Evolutionary conservation across 768 basidiomycete species (phyloP).

Genomic region (Mrakia hoshinonis): DNA sequence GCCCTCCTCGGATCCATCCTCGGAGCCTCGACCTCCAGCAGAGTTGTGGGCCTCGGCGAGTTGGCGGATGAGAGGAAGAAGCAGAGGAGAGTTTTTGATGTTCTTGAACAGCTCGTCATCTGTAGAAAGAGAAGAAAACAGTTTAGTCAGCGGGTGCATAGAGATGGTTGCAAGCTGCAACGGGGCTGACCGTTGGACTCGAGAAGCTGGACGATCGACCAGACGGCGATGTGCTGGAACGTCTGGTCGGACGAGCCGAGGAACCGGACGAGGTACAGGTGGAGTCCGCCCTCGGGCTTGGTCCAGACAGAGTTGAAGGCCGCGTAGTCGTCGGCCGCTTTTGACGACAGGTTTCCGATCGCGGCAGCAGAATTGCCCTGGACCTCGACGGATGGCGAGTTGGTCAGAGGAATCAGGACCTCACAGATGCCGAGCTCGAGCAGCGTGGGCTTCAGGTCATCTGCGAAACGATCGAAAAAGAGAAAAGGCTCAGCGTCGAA

Average conservation of each 20-base stretch:
- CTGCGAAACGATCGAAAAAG: slow-evolving; percentile 44
- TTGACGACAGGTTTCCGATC: slow-evolving; percentile 86
- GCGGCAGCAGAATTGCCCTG: slow-evolving; percentile 98
- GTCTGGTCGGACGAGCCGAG: slow-evolving; percentile 86
- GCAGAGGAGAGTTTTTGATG: slow-evolving; percentile 70
- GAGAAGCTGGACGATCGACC: slow-evolving; percentile 95
- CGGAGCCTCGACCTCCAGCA: slow-evolving; percentile 64
- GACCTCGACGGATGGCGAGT: slow-evolving; percentile 92
- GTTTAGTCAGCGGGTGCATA: background rate
- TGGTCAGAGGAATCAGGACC: slow-evolving; percentile 90
- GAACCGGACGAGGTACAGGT: slow-evolving; percentile 88
- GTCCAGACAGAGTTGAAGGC: slow-evolving; percentile 98
- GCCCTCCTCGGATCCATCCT: slow-evolving; percentile 49
- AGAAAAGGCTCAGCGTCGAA: background rate
- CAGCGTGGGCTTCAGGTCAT: slow-evolving; percentile 91
- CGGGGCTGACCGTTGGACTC: slow-evolving; percentile 75
- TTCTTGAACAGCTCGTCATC: slow-evolving; percentile 83
- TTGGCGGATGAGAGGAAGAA: slow-evolving; percentile 77
- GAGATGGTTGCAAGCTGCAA: background rate
- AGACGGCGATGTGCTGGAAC: slow-evolving; percentile 99
- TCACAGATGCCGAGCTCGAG: slow-evolving; percentile 98
- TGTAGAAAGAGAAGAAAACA: slow-evolving; percentile 36
- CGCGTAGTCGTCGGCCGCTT: slow-evolving; percentile 63
- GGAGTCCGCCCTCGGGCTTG: slow-evolving; percentile 94
- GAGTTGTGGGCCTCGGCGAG: slow-evolving; percentile 51